phyloP scores from a whole-genome alignment of 2,329 filamentous ascomycete species.

The Colletotrichum nymphaeae region DNA sequence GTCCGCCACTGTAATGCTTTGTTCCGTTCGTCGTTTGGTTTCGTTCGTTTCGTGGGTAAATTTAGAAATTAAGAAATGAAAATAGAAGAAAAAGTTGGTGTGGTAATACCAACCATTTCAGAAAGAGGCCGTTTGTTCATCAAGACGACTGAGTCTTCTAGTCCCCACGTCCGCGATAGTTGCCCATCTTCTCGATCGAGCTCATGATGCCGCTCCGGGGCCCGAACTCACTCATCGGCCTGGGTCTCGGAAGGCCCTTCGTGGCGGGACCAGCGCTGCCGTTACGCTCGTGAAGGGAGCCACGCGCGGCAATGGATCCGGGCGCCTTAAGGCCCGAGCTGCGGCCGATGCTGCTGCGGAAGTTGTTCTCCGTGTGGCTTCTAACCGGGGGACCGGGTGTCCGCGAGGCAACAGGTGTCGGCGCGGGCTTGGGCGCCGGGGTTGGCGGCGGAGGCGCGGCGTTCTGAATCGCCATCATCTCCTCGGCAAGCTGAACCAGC shows the following conservation, averaged over 20 bases:
- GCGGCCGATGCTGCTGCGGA: conserved; percentile 66
- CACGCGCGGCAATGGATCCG: conserved; percentile 58
- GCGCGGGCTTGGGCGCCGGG: conserved; percentile 35
- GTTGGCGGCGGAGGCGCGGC: conserved; percentile 46
- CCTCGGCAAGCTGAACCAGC: conserved; percentile 82
- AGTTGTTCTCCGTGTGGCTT: conserved; percentile 50
- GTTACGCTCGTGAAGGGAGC: conserved; percentile 60
- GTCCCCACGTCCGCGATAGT: conserved; percentile 59
- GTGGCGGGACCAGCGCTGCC: conserved; percentile 51
- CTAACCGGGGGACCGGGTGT: conserved; percentile 36
- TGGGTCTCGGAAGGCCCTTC: conserved; percentile 53
- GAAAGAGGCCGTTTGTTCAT: background rate
- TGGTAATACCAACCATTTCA: background rate
- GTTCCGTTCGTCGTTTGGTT: conserved; percentile 32
- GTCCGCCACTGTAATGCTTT: conserved; percentile 16
- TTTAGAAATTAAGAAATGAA: background rate
- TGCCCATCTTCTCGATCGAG: conserved; percentile 90
- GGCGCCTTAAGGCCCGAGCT: conserved; percentile 72
- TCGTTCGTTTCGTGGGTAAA: conserved; percentile 21
- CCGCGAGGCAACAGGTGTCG: conserved; percentile 37
- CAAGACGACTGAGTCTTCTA: conserved; percentile 2
- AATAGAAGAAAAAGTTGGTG: background rate
- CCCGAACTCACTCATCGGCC: conserved; percentile 61
- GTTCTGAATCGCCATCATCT: conserved; percentile 80
- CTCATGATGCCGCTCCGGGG: conserved; percentile 80